Base-by-base conservation (phyloP, 2,329 filamentous ascomycete genomes). In the Arthrinium puccinioides region DNA sequence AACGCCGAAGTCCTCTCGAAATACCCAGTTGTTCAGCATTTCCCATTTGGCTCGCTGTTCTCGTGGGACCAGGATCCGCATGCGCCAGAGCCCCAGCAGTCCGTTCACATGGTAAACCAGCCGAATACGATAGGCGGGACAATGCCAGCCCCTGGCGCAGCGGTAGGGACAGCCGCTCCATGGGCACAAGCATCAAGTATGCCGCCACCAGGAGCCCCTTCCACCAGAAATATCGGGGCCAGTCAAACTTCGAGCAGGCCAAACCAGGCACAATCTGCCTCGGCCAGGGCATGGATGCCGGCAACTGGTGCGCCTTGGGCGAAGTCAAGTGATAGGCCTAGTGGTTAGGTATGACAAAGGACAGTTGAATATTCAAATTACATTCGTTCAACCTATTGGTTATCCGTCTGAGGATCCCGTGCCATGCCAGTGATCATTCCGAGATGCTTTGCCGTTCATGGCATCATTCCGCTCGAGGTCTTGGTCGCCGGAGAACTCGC, bases 1-100 rank as follows among this genome's bases (percentile, higher is more conserved):
- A 88, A 94, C 48, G 92, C 87, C 14, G 92, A 98, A 65, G 92
- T 98, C 4, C 70, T 98, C 11, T 87, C 85, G 26, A 98, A 98
- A 60, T 96, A 96, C 55, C 92, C 92, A 3, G 92, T 98, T 3
- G 87, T 98, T n/a, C 92, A 98, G 62, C 92, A 98, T 61, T 97
- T 92, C 48, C 76, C 74, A 3, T 90, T 92, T 48, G 86, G 86
- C 19, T 83, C 80, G 6, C 64, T 92, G n/a, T 87, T 90, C 55
- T 76, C 74, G 25, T 90, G 84, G 82, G 79, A 86, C 3, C 62
- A 59, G 32, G 82, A 88, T 53, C 81, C 81, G 0, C 64, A 74
- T 37, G 79, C 82, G 2, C 48, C 60, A 2, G 47, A 57, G 2
- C 70, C 71, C 0, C 51, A 63, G 6, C 55, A 67, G 18, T 74